Base-by-base conservation (phyloP, 208 protist species). In the Dictyostelium gargantuum region DNA sequence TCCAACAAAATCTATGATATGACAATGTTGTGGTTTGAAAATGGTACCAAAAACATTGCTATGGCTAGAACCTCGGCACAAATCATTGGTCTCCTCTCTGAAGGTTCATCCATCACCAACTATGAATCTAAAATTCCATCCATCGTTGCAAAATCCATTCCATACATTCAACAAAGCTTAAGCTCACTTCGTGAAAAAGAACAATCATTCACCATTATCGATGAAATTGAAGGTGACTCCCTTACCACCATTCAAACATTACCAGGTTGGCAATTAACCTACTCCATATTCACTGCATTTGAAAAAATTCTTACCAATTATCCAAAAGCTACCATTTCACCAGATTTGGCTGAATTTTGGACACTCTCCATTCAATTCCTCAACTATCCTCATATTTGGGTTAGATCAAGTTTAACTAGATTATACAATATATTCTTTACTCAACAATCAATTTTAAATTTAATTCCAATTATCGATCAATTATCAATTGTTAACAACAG, bases 321-420 rank as follows among this genome's bases (percentile, higher is more conserved):
- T 35, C 21, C 63, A 38, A 46, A 38, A 17, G 13, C 66, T n/a
- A 11, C 15, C 4, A 35, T 29, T 0, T 3, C 6, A 0, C 13
- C 23, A 35, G 4, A 44, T 38, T 9, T 54, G 9, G 8, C 1
- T 35, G 21, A 35, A 68, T 79, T 89, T 42, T 89, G 82, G 82
- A 21, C 8, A 9, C 17, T 42, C 17, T 44, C 70, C 2, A 48
- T 79, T 9, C 35, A 89, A 32, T 89, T 56, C 23, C 13, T 89
- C 1, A 89, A 89, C 40, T 89, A 89, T 79, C 82, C 82, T 32
- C 82, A 89, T 68, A 79, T 89, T 42, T 89, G 82, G 82, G 82
- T 89, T 42, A 89, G 82, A 89, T 54, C 68, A 15, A 79, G 44
- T 52, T 40, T 79, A 13, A 35, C 66, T 29, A n/a, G 82, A 42